Percentiles rank a stretch among this genome's conserved stretches.
Evolutionary conservation across 768 basidiomycete genomes (phyloP).

Genomic region (Lactarius hatsudake): DNA sequence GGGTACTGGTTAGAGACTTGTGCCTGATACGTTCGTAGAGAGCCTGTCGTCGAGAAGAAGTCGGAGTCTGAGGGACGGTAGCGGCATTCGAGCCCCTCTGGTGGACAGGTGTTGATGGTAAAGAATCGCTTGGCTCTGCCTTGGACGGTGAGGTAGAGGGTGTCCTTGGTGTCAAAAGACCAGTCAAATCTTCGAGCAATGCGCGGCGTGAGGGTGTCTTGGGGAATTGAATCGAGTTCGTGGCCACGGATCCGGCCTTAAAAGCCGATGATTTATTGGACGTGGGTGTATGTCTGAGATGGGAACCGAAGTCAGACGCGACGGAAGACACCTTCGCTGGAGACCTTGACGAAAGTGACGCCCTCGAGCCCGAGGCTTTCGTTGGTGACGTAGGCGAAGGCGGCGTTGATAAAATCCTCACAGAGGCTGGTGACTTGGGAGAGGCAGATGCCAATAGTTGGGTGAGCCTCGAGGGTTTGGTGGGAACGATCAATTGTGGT

Average conservation of each 20-base stretch:
- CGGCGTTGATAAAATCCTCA: slow-evolving; percentile 34
- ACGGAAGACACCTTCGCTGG: slow-evolving; percentile 27
- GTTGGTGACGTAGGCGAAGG: slow-evolving; percentile 33
- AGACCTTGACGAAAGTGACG: slow-evolving; percentile 40
- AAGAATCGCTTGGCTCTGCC: slow-evolving; percentile 34
- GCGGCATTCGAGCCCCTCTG: slow-evolving; percentile 53
- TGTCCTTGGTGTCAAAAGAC: slow-evolving; percentile 39
- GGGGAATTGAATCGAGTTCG: slow-evolving; percentile 53
- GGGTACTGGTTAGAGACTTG: slow-evolving; percentile 64
- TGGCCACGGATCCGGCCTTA: slow-evolving; percentile 39
- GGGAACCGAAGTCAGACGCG: slow-evolving; percentile 42
- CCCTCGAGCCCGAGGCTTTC: slow-evolving; percentile 34
- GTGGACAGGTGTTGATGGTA: slow-evolving; percentile 65
- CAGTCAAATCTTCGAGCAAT: slow-evolving; percentile 35
- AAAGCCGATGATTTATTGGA: slow-evolving; percentile 30
- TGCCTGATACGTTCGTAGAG: slow-evolving; percentile 79
- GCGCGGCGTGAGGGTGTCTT: slow-evolving; percentile 56
- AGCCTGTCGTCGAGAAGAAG: slow-evolving; percentile 72
- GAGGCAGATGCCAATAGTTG: slow-evolving; percentile 70
- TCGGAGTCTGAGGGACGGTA: slow-evolving; percentile 66
- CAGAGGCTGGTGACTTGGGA: slow-evolving; percentile 48
- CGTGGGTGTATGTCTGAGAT: slow-evolving; percentile 48
- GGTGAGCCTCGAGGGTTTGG: slow-evolving; percentile 66
- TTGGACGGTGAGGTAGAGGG: slow-evolving; percentile 30
- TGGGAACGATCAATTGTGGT: slow-evolving; percentile 50